Percentiles rank a stretch among this genome's conserved stretches.
These are phyloP conservation scores for Monilinia fructigena DNA, from an alignment of 2,329 filamentous ascomycete species.

Conservation along the genomic window DNA sequence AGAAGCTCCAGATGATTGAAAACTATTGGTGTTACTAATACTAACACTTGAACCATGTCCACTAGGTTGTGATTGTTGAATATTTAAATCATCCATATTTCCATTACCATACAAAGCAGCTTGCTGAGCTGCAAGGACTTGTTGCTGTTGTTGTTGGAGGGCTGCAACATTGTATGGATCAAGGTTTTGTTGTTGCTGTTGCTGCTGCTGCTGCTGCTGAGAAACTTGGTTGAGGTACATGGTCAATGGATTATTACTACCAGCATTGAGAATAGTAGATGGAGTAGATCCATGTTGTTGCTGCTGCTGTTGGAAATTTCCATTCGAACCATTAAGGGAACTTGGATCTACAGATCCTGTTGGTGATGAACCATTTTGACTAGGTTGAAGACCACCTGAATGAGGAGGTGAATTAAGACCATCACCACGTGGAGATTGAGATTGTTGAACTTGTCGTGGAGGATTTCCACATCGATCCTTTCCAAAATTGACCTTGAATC, in stretches of 20 bases:
- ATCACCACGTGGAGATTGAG: slow-evolving; percentile 64
- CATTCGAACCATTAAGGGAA: slow-evolving; percentile 44
- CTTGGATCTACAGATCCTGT: slow-evolving; percentile 49
- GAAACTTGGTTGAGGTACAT: slow-evolving; percentile 88
- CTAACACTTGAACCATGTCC: slow-evolving; percentile 61
- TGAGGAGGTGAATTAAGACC: slow-evolving; percentile 55
- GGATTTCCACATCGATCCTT: slow-evolving; percentile 98
- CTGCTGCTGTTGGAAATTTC: slow-evolving; percentile 17
- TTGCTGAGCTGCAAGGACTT: slow-evolving; percentile 72
- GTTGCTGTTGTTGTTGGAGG: slow-evolving; percentile 64
- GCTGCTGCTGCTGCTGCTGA: slow-evolving; percentile 69
- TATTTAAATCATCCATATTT: slow-evolving; percentile 57
- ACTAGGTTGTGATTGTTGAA: slow-evolving; percentile 60
- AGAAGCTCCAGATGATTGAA: slow-evolving; percentile 51
- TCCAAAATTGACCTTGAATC: slow-evolving; percentile 99
- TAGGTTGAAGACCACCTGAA: slow-evolving; percentile 38
- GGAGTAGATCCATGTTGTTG: slow-evolving; percentile 51
- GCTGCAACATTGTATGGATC: slow-evolving; percentile 45
- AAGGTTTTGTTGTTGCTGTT: slow-evolving; percentile 54
- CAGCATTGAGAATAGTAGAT: slow-evolving; percentile 74
- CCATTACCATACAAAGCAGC: slow-evolving; percentile 75
- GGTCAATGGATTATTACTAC: slow-evolving; percentile 81
- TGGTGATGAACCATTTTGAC: slow-evolving; percentile 39
- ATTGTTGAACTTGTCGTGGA: slow-evolving; percentile 74
- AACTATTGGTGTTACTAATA: slow-evolving; percentile 59